Evolutionary conservation across 2,329 filamentous ascomycete species (phyloP), one percentile per base, ranked within the genome.

Genomic region (Sporothrix mexicana): DNA sequence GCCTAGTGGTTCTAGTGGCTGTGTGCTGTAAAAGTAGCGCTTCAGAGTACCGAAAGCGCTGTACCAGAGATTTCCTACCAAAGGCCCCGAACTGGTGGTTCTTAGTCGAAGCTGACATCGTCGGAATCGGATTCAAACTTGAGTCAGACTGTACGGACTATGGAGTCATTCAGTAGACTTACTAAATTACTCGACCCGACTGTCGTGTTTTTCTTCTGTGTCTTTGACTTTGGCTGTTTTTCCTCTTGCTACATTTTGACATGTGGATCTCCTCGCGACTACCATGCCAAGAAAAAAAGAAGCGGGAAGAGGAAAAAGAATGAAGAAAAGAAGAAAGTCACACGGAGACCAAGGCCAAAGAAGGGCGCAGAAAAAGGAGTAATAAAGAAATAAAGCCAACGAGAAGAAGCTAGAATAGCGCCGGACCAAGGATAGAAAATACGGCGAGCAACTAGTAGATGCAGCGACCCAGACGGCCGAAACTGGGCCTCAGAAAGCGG

Each of bases 231-330:
- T 55, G 9, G 8, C 23, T 36, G 30, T 36, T 36, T 55, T 55
- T 12, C 41, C 61, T 45, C 61, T 47, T 64, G 15, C 41, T 47
- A 12, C n/a, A 23, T 64, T 25, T 47, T 64, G 61, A 47, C 61
- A 64, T 23, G 61, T 45, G 61, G 41, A 64, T 20, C 41, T 41
- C 8, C 8, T 47, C 8, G 1, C n/a, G 61, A 64, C 20, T 45
- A 41, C 61, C 41, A 47, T 64, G 61, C 61, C 61, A 47, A 64
- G 61, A 64, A 64, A 15, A 62, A 62, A 45, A 53, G 51, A 53
- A 53, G 30, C 30, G 30, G 30, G 30, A 23, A 20, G 17, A 17
- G n/a, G 20, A 53, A 20, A 62, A n/a, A 13, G 17, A 45, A 45
- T 23, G 23, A 64, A 25, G 57, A 41, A 6, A 43, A 20, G 8